A percentile compares a stretch with the other conserved stretches of the same genome.
phyloP scores from a whole-genome alignment of 805 yeast species.

The Ogataea siamensis region DNA sequence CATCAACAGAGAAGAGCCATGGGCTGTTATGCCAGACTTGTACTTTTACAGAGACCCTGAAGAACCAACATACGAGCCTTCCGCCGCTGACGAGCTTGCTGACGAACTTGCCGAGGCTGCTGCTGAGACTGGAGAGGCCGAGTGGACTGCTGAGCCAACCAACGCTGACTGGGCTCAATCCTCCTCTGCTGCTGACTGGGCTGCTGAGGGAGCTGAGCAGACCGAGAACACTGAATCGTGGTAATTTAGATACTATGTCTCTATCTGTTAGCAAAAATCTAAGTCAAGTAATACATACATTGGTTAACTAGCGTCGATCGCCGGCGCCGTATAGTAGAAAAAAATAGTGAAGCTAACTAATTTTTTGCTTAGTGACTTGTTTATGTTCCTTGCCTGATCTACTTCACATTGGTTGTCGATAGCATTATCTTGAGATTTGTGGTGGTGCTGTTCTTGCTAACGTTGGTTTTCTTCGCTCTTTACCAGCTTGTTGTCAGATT shows the following conservation, averaged over 20 bases:
- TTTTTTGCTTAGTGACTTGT: neutral
- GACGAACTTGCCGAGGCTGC: constrained; percentile 55
- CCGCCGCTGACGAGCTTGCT: constrained; percentile 62
- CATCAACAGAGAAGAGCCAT: constrained; percentile 93
- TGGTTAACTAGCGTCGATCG: constrained; percentile 6
- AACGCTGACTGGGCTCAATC: constrained; percentile 79
- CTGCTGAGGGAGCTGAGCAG: constrained; percentile 64
- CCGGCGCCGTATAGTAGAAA: constrained; percentile 2
- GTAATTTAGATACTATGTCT: constrained; percentile 27
- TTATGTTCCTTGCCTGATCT: constrained; percentile 2
- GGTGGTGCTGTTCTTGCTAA: constrained; percentile 8
- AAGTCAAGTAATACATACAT: constrained; percentile 15
- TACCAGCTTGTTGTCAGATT: constrained; percentile 2
- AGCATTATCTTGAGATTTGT: constrained; percentile 1
- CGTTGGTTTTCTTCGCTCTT: neutral
- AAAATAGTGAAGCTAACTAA: neutral
- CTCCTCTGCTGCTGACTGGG: constrained; percentile 42
- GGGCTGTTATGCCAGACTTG: constrained; percentile 99
- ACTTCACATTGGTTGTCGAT: constrained; percentile 4
- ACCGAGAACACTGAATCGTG: constrained; percentile 44
- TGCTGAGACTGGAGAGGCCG: constrained; percentile 63
- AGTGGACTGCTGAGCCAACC: constrained; percentile 57
- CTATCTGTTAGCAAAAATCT: constrained; percentile 12
- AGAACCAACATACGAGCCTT: constrained; percentile 84
- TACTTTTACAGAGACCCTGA: constrained; percentile 99